phyloP scores from a whole-genome alignment of 148 eudicot species.

The Euryodendron excelsum region DNA sequence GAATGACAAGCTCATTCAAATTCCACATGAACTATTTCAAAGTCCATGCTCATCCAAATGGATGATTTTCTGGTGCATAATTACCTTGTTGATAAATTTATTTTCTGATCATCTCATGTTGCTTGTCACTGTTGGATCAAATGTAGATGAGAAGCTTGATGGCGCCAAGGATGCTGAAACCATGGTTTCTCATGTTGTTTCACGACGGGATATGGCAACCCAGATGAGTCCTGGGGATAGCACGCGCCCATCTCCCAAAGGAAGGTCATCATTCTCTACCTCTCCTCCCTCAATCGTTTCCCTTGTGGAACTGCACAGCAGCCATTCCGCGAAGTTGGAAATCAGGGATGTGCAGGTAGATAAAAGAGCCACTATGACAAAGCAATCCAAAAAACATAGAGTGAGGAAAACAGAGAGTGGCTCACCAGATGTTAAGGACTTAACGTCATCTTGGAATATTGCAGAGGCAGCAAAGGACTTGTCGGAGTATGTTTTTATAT shows the following conservation, averaged over 20 bases:
- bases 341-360: conserved; percentile 87
- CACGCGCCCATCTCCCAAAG: conserved; percentile 38
- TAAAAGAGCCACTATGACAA: conserved; percentile 39
- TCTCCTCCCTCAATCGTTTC: conserved; percentile 29
- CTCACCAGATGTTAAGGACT: conserved; percentile 16
- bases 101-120: neutral
- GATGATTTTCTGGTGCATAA: conserved; percentile 3
- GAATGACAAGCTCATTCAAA: neutral
- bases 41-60: neutral
- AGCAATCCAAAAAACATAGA: conserved; percentile 27
- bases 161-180: conserved; percentile 25
- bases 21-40: neutral
- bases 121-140: conserved; percentile 13
- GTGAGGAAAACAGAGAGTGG: conserved; percentile 16
- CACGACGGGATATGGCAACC: conserved; percentile 83
- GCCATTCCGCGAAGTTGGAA: conserved; percentile 37
- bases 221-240: conserved; percentile 71
- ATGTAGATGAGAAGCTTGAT: conserved; percentile 41
- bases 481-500: conserved; percentile 39
- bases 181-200: conserved; percentile 28
- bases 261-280: conserved; percentile 36
- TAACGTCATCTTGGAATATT: conserved; percentile 33
- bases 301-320: conserved; percentile 10
- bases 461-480: conserved; percentile 28
- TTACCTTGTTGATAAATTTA: neutral